A percentile compares a stretch with the other conserved stretches of the same genome.
These are phyloP conservation scores for Saccharomyces hybrid DNA, from an alignment of 1,139 yeast genomes.

Conservation along the genomic window DNA sequence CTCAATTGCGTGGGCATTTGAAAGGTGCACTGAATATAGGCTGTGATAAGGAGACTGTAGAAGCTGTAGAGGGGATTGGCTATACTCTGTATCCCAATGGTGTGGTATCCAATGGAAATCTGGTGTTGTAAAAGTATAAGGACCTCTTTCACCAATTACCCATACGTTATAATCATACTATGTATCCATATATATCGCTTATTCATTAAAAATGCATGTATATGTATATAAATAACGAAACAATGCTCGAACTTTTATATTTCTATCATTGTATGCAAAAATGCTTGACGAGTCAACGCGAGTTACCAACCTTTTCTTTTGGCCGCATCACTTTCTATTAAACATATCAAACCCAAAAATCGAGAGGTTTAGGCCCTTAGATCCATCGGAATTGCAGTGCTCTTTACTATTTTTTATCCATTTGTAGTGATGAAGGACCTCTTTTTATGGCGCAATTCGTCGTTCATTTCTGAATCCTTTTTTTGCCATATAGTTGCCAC, in stretches of 20 bases:
- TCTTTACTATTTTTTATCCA: slow-evolving; percentile 1
- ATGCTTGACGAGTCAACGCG: too few relatives aligned
- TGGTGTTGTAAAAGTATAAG: slow-evolving; percentile 25
- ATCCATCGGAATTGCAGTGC: slow-evolving; percentile 5
- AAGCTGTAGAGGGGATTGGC: slow-evolving; percentile 55
- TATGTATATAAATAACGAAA: background rate
- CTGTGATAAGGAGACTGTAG: slow-evolving; percentile 56
- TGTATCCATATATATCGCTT: background rate
- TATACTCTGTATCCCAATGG: slow-evolving; percentile 63
- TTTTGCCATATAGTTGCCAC: slow-evolving; percentile 74
- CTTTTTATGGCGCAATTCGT: background rate
- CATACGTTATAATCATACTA: background rate
- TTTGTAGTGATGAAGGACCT: background rate
- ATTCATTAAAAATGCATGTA: background rate
- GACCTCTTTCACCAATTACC: background rate
- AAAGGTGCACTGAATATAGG: slow-evolving; percentile 81
- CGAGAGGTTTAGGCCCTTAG: slow-evolving; percentile 13
- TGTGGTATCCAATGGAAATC: slow-evolving; percentile 59
- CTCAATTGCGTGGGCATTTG: slow-evolving; percentile 84
- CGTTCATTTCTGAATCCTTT: slow-evolving; percentile 79
- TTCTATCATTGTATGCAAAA: slow-evolving; percentile 1
- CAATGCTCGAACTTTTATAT: background rate
- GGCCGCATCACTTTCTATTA: slow-evolving; percentile 1
- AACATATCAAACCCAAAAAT: slow-evolving; percentile 17
- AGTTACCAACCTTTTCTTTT: background rate